These are phyloP conservation scores for Heritiera littoralis DNA, from an alignment of 345 rosid species.

Conservation along the genomic window DNA sequence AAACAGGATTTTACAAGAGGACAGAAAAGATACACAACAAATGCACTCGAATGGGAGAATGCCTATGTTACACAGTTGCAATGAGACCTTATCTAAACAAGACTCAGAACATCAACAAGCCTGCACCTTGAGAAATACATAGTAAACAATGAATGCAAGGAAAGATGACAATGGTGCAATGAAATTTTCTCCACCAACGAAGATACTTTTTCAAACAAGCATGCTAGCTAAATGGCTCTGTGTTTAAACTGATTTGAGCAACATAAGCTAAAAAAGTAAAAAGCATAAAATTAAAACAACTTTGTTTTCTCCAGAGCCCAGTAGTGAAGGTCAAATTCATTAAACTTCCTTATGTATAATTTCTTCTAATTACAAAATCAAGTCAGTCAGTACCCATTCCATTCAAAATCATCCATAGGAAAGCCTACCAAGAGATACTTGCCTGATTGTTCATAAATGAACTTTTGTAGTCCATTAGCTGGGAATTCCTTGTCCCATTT, in stretches of 20 bases:
- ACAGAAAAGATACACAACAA: neutral
- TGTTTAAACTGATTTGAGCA: neutral
- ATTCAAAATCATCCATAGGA: conserved; percentile 8
- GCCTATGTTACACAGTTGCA: neutral
- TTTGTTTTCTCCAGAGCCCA: conserved; percentile 6
- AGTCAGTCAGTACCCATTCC: conserved; percentile 12
- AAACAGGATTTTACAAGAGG: conserved; percentile 2
- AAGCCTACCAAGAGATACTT: conserved; percentile 26
- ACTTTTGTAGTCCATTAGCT: conserved; percentile 35
- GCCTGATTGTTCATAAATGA: conserved; percentile 49
- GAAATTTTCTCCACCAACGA: neutral
- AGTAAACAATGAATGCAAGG: neutral
- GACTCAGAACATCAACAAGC: conserved; percentile 16
- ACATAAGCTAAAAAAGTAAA: neutral
- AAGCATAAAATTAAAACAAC: conserved; percentile 5
- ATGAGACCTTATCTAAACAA: neutral
- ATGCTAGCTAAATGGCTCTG: neutral
- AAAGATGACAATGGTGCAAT: neutral
- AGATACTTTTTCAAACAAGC: neutral
- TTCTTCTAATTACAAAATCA: conserved; percentile 9
- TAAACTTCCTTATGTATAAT: neutral
- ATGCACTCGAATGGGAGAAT: conserved; percentile 4
- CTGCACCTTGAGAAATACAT: neutral
- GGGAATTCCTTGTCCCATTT: conserved; percentile 39
- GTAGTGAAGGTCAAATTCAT: neutral